Conservation (phyloP, 2,329 filamentous ascomycete genomes). For the Immersiporthe knoxdaviesiana region DNA sequence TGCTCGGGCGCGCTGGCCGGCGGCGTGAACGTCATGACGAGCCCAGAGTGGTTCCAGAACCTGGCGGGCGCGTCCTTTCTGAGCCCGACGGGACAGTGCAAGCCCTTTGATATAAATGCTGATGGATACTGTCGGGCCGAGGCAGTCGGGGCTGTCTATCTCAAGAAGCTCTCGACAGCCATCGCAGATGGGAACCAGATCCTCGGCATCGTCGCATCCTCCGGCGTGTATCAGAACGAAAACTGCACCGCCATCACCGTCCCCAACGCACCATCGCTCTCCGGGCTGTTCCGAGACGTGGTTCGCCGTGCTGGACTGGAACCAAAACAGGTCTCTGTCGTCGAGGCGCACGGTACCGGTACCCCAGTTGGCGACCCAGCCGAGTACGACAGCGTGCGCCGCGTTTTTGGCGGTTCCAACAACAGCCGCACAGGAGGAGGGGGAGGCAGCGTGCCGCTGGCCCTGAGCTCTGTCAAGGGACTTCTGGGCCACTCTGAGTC, state of each 20-base stretch:
- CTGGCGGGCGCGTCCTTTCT: conserved; percentile 39
- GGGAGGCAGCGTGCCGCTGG: not conserved
- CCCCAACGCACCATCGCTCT: conserved; percentile 35
- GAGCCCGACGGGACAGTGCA: conserved; percentile 38
- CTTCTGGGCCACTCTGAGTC: conserved; percentile 16
- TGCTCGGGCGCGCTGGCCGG: conserved; percentile 39
- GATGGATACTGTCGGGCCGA: conserved; percentile 59
- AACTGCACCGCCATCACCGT: conserved; percentile 38
- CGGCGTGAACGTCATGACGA: conserved; percentile 38
- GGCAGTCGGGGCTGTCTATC: conserved; percentile 46
- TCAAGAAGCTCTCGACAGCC: conserved; percentile 53
- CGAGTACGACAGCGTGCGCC: conserved; percentile 39
- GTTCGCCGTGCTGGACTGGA: conserved; percentile 34
- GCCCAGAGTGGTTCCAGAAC: conserved; percentile 32
- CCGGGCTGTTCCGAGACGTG: conserved; percentile 37
- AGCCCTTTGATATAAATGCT: conserved; percentile 38
- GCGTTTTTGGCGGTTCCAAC: conserved; percentile 33
- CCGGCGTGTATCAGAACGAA: conserved; percentile 47
- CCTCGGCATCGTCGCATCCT: conserved; percentile 44
- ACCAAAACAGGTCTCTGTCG: conserved; percentile 35
- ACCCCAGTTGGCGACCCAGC: conserved; percentile 45
- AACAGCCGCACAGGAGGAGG: not conserved
- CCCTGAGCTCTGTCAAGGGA: conserved; percentile 17
- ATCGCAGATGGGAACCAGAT: conserved; percentile 50
- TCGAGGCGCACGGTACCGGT: conserved; percentile 49